These are phyloP conservation scores for Agrocybe praecox DNA, from an alignment of 768 basidiomycete genomes.

Conservation along the genomic window DNA sequence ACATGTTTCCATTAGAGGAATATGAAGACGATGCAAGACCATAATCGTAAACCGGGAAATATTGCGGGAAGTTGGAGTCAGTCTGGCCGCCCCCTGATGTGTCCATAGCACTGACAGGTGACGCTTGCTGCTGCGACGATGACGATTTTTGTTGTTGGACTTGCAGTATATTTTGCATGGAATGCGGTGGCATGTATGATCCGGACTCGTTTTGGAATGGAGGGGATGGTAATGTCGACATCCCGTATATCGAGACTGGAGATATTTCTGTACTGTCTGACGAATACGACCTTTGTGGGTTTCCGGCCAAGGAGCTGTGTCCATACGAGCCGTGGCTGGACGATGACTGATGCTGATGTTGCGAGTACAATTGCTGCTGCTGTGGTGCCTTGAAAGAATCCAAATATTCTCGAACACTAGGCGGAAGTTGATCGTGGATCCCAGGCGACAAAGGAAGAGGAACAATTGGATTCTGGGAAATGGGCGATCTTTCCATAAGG, in stretches of 20 bases:
- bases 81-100: slow-evolving; percentile 12
- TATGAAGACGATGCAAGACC: slow-evolving; percentile 36
- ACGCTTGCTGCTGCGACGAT: slow-evolving; percentile 7
- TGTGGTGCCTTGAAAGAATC: slow-evolving; percentile 50
- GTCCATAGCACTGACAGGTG: slow-evolving; percentile 9
- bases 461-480: slow-evolving; percentile 71
- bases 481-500: slow-evolving; percentile 66
- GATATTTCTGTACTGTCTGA: slow-evolving; percentile 37
- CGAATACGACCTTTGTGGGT: slow-evolving; percentile 21
- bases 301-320: slow-evolving; percentile 5
- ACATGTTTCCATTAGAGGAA: slow-evolving; percentile 15
- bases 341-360: slow-evolving; percentile 9
- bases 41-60: slow-evolving; percentile 80
- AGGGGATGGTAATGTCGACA: slow-evolving; percentile 38
- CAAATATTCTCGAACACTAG: slow-evolving; percentile 69
- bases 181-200: slow-evolving; percentile 33
- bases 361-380: slow-evolving; percentile 18
- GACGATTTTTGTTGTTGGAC: slow-evolving; percentile 23
- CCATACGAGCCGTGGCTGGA: slow-evolving; percentile 13
- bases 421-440: slow-evolving; percentile 54
- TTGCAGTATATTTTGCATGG: slow-evolving; percentile 23
- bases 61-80: slow-evolving; percentile 52
- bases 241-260: slow-evolving; percentile 48
- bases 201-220: slow-evolving; percentile 34
- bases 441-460: slow-evolving; percentile 64